Evolutionary conservation across 2,329 filamentous ascomycete species (phyloP).

Genomic region (Cadophora sp.): DNA sequence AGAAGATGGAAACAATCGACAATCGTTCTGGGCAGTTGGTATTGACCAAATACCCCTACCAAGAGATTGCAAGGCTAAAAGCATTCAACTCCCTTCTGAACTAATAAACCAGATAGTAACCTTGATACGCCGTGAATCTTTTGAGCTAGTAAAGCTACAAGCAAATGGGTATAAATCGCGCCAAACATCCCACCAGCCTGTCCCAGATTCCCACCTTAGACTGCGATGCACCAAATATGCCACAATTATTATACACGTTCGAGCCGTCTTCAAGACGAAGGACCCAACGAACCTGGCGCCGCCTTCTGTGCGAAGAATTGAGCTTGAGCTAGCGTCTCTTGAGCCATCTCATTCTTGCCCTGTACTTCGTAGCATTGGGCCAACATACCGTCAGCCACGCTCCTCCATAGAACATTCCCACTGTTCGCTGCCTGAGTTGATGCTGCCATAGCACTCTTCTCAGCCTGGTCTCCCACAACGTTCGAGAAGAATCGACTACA

Average conservation of each 20-base stretch:
- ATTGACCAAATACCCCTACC: background rate
- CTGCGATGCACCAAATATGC: background rate
- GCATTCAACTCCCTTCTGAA: background rate
- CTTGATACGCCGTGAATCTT: background rate
- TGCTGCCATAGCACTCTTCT: constrained; percentile 77
- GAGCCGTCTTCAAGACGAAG: background rate
- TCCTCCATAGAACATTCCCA: constrained; percentile 78
- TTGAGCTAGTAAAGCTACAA: constrained; percentile 19
- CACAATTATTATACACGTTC: background rate
- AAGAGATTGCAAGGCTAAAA: background rate
- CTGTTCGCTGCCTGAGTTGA: constrained; percentile 71
- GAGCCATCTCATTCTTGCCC: constrained; percentile 64
- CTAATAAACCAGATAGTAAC: background rate
- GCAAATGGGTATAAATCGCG: constrained; percentile 40
- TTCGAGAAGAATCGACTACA: constrained; percentile 66
- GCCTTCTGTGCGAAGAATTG: constrained; percentile 37
- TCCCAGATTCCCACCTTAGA: constrained; percentile 1
- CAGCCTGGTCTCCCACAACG: constrained; percentile 77
- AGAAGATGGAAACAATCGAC: background rate
- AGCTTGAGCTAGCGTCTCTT: constrained; percentile 52
- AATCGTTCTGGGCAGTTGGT: background rate
- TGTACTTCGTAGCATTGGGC: constrained; percentile 77
- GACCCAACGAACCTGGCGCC: background rate
- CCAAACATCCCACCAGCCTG: constrained; percentile 23
- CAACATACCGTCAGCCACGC: constrained; percentile 80